A percentile compares a stretch with the other conserved stretches of the same genome.
Conservation (phyloP, 352 stramenopile genomes). For the Globisporangium cederbergense region DNA sequence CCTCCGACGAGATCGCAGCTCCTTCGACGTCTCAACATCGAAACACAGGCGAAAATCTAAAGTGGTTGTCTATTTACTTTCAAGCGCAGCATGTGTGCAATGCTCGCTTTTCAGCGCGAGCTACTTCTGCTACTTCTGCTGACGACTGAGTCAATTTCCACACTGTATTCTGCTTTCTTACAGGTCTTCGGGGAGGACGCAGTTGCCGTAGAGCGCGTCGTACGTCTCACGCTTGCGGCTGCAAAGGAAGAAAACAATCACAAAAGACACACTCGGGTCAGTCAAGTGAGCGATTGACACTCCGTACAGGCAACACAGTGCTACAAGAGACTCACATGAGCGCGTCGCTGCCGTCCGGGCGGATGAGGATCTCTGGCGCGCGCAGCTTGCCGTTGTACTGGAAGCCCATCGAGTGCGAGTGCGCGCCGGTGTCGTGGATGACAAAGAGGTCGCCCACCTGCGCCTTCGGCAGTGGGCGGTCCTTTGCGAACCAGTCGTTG, state of each 20-base stretch:
- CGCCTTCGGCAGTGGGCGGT: conserved; percentile 62
- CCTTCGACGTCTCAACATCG: not conserved
- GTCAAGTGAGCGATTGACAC: not conserved
- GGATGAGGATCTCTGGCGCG: conserved; percentile 82
- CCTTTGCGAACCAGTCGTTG: conserved; percentile 92
- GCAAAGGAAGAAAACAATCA: conserved; percentile 6
- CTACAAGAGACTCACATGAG: conserved; percentile 58
- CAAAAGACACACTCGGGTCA: not conserved
- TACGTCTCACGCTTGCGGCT: conserved; percentile 78
- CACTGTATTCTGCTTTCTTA: conserved; percentile 14
- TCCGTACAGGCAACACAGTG: not conserved
- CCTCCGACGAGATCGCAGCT: not conserved
- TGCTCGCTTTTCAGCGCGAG: not conserved
- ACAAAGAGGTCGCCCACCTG: conserved; percentile 87
- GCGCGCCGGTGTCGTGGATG: conserved; percentile 87
- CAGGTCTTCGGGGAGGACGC: conserved; percentile 53
- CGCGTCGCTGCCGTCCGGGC: conserved; percentile 40
- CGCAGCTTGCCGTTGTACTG: conserved; percentile 92
- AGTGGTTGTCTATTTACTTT: not conserved
- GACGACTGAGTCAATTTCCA: not conserved
- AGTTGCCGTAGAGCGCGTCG: conserved; percentile 76
- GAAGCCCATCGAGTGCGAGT: conserved; percentile 92
- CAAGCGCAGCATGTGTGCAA: not conserved
- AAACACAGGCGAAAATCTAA: not conserved
- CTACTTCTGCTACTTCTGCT: not conserved